Evolutionary conservation across 2,329 filamentous ascomycete genomes (phyloP).

Genomic region (Sclerotinia minor): DNA sequence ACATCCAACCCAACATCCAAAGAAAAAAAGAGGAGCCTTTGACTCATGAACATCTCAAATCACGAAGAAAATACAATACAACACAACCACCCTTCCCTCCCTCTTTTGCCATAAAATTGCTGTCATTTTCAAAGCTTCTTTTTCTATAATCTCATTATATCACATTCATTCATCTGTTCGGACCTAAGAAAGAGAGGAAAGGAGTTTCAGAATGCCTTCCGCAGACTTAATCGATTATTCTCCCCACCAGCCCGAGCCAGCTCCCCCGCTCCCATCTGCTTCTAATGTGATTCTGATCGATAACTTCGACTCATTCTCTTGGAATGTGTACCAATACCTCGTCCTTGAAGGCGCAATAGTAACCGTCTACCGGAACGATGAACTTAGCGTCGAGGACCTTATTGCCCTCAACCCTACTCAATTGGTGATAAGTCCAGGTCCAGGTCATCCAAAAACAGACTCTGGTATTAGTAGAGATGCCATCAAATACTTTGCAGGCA

Average conservation of each 20-base stretch:
- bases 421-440: slow-evolving; percentile 90
- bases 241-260: slow-evolving; percentile 76
- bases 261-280: slow-evolving; percentile 71
- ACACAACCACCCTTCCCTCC: neutral
- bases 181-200: neutral
- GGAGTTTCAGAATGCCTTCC: slow-evolving; percentile 44
- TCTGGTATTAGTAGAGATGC: slow-evolving; percentile 91
- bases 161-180: neutral
- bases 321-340: slow-evolving; percentile 99
- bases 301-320: slow-evolving; percentile 99
- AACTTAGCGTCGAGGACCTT: slow-evolving; percentile 82
- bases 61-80: neutral
- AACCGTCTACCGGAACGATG: slow-evolving; percentile 88
- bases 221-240: slow-evolving; percentile 73
- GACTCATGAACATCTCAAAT: neutral
- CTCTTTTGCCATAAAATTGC: neutral
- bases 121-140: neutral
- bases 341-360: slow-evolving; percentile 93
- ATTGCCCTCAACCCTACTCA: slow-evolving; percentile 85
- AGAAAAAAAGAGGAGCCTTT: slow-evolving; percentile 1
- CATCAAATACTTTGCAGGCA: slow-evolving; percentile 87
- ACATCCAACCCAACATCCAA: neutral
- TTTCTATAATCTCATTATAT: neutral
- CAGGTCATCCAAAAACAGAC: slow-evolving; percentile 87
- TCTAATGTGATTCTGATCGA: slow-evolving; percentile 94